Evolutionary conservation across 192 early-diverging fungal genomes (phyloP).

Genomic region (Backusella tuberculispora): DNA sequence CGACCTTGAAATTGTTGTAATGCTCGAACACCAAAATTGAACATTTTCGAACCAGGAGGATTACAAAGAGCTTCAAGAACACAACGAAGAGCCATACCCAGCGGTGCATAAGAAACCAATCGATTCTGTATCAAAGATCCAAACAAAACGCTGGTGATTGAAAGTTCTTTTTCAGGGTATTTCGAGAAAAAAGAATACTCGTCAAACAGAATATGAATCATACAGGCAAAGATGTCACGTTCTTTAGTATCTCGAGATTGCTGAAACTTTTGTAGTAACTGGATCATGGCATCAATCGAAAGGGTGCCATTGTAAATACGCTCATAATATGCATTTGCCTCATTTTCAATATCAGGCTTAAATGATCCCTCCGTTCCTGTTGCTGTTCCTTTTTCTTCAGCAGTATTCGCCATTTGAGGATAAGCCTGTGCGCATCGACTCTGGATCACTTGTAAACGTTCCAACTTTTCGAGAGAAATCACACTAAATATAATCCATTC

Average conservation of each 20-base stretch:
- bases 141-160: constrained; percentile 88
- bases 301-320: constrained; percentile 77
- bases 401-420: constrained; percentile 49
- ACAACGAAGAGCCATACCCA: constrained; percentile 85
- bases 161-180: constrained; percentile 91
- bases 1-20: constrained; percentile 80
- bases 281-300: constrained; percentile 81
- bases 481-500: constrained; percentile 37
- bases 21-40: constrained; percentile 88
- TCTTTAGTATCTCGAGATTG: constrained; percentile 72
- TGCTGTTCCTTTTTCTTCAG: constrained; percentile 38
- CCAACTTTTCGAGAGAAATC: constrained; percentile 66
- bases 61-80: constrained; percentile 85
- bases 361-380: constrained; percentile 52
- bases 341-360: constrained; percentile 73
- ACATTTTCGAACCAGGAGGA: constrained; percentile 76
- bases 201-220: constrained; percentile 93
- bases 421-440: constrained; percentile 54
- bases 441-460: constrained; percentile 60
- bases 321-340: constrained; percentile 75
- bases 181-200: constrained; percentile 94
- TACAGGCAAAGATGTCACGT: constrained; percentile 84
- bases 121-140: constrained; percentile 89
- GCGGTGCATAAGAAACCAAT: constrained; percentile 74
- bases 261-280: constrained; percentile 78